These are phyloP conservation scores for Aegle marmelos DNA, from an alignment of 345 rosid genomes.

Conservation along the genomic window DNA sequence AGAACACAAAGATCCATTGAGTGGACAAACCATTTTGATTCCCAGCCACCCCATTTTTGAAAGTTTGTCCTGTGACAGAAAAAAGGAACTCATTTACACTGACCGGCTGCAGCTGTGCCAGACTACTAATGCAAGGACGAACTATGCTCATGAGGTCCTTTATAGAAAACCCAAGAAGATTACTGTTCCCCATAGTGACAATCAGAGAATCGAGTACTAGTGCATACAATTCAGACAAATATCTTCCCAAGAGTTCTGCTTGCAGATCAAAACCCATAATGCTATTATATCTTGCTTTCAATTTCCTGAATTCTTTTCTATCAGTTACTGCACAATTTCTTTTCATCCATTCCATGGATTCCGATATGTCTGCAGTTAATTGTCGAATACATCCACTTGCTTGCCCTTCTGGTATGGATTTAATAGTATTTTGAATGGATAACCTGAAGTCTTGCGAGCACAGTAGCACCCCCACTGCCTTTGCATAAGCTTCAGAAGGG, in stretches of 20 bases:
- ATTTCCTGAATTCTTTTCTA: slow-evolving; percentile 18
- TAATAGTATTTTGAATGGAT: slow-evolving; percentile 51
- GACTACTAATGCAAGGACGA: slow-evolving; percentile 49
- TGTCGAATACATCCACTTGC: slow-evolving; percentile 60
- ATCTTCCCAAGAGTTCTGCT: slow-evolving; percentile 61
- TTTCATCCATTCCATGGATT: slow-evolving; percentile 71
- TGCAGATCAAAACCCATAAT: slow-evolving; percentile 34
- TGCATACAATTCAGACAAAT: slow-evolving; percentile 66
- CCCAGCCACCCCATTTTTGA: slow-evolving; percentile 23
- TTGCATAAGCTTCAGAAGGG: slow-evolving; percentile 32
- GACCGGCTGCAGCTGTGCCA: slow-evolving; percentile 47
- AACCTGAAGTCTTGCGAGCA: slow-evolving; percentile 55
- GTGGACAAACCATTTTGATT: slow-evolving; percentile 27
- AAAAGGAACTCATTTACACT: slow-evolving; percentile 46
- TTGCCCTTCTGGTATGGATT: slow-evolving; percentile 89
- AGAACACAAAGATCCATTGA: slow-evolving; percentile 61
- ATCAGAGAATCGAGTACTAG: slow-evolving; percentile 62
- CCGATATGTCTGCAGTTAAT: slow-evolving; percentile 56
- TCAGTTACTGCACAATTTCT: slow-evolving; percentile 23
- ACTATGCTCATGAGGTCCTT: slow-evolving; percentile 51
- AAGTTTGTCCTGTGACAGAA: slow-evolving; percentile 44
- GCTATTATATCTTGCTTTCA: slow-evolving; percentile 13
- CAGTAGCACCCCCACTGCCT: slow-evolving; percentile 47
- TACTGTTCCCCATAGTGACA: slow-evolving; percentile 73
- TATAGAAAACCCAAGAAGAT: slow-evolving; percentile 52